phyloP scores from a whole-genome alignment of 2,329 filamentous ascomycete species.

The Fusarium nisikadoi region DNA sequence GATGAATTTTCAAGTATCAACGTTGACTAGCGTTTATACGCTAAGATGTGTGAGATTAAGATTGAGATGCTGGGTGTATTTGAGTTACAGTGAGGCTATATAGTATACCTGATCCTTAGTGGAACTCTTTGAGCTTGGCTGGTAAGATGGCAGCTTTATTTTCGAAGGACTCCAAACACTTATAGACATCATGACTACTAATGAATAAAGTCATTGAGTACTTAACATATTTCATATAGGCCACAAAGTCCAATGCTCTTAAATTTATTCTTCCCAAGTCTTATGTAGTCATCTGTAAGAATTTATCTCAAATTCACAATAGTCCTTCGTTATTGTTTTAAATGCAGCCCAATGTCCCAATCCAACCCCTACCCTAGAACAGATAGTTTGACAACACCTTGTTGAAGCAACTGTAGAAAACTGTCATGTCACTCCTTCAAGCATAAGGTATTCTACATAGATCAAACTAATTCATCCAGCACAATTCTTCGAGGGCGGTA shows the following conservation, averaged over 20 bases:
- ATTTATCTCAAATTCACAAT: background rate
- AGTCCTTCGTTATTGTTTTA: background rate
- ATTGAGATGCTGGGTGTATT: background rate
- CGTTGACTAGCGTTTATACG: background rate
- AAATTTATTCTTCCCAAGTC: fast-evolving
- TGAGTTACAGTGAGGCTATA: background rate
- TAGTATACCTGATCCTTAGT: fast-evolving
- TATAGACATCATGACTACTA: fast-evolving
- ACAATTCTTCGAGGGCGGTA: background rate
- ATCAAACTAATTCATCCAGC: background rate
- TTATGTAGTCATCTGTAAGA: fast-evolving
- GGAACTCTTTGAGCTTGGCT: fast-evolving
- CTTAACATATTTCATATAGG: fast-evolving
- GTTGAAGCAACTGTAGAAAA: background rate
- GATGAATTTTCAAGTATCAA: background rate
- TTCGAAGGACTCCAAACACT: fast-evolving
- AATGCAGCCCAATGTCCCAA: no score
- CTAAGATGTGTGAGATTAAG: background rate
- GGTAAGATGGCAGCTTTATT: fast-evolving
- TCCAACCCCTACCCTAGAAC: background rate
- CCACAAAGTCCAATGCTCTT: fast-evolving
- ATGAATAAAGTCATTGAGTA: fast-evolving
- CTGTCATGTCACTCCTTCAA: no score
- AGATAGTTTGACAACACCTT: no score
- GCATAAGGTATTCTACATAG: fast-evolving